Conservation (phyloP, 2,329 filamentous ascomycete genomes). For the Fusarium xyrophilum region DNA sequence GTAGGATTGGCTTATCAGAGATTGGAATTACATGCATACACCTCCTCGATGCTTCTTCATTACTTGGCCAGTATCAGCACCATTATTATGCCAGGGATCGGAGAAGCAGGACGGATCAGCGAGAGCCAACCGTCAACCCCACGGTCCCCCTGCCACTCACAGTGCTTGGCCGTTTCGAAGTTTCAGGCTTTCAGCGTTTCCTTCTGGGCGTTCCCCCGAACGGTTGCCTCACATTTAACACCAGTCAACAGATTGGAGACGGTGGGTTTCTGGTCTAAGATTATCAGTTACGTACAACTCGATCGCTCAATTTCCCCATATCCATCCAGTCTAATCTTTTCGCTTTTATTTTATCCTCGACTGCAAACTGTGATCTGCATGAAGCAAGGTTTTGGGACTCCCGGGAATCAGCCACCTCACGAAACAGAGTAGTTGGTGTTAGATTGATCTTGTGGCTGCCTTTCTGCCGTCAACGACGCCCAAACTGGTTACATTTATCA, state of each 20-base stretch:
- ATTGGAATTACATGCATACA: slow-evolving; percentile 5
- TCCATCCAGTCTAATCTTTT: slow-evolving; percentile 5
- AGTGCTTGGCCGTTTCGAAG: slow-evolving; percentile 31
- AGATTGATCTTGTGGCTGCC: slow-evolving; percentile 5
- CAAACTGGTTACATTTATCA: slow-evolving; percentile 23
- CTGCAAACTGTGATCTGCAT: slow-evolving; percentile 7
- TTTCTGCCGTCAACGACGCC: slow-evolving; percentile 4
- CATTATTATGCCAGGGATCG: slow-evolving; percentile 11
- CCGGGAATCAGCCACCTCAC: slow-evolving; percentile 24
- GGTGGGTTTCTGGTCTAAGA: slow-evolving; percentile 4
- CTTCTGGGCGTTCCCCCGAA: slow-evolving; percentile 1
- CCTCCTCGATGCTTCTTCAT: slow-evolving; percentile 5
- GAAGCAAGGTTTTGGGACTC: neutral
- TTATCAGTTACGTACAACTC: slow-evolving; percentile 20
- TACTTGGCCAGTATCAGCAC: neutral
- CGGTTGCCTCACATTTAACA: slow-evolving; percentile 1
- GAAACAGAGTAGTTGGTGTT: neutral
- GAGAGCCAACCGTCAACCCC: slow-evolving; percentile 42
- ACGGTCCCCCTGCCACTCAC: slow-evolving; percentile 33
- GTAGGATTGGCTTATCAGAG: slow-evolving; percentile 18
- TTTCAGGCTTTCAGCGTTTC: slow-evolving; percentile 28
- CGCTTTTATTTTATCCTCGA: neutral
- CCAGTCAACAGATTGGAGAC: neutral
- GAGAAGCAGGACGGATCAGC: slow-evolving; percentile 25
- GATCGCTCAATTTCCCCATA: slow-evolving; percentile 14